Percentiles rank a stretch among this genome's conserved stretches.
phyloP scores from a whole-genome alignment of 345 rosid genomes.

The Bretschneidera sinensis region DNA sequence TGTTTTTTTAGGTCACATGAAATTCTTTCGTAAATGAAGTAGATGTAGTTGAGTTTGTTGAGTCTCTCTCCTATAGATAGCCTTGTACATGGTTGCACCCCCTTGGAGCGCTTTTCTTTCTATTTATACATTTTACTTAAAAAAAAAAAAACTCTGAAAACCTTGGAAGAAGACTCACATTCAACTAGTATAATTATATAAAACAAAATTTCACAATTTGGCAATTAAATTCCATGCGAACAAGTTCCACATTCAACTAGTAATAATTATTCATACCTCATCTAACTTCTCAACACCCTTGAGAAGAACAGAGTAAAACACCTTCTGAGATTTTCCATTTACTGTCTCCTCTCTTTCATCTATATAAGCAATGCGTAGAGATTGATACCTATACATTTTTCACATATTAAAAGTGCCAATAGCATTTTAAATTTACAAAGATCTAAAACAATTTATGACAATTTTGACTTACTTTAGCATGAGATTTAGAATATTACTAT shows the following conservation, averaged over 20 bases:
- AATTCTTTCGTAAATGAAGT: too few relatives aligned
- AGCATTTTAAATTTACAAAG: background rate
- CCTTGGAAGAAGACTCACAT: too few relatives aligned
- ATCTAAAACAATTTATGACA: background rate
- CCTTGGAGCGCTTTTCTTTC: too few relatives aligned
- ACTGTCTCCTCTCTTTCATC: slow-evolving; percentile 75
- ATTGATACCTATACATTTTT: slow-evolving; percentile 58
- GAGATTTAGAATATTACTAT: slow-evolving; percentile 72
- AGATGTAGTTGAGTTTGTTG: too few relatives aligned
- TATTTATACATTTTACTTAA: too few relatives aligned
- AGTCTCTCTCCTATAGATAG: too few relatives aligned
- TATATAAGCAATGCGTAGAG: slow-evolving; percentile 89
- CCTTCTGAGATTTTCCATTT: slow-evolving; percentile 48
- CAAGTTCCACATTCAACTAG: slow-evolving; percentile 9
- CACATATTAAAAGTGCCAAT: background rate
- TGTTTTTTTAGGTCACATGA: too few relatives aligned
- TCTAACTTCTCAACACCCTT: slow-evolving; percentile 75
- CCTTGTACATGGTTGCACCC: too few relatives aligned
- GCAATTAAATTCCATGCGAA: background rate
- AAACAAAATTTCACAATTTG: background rate
- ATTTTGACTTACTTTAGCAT: slow-evolving; percentile 68
- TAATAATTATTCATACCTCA: slow-evolving; percentile 48
- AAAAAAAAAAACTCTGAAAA: too few relatives aligned
- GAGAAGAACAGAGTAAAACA: slow-evolving; percentile 80
- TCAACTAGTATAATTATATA: too few relatives aligned